Evolutionary conservation across 1,284 basidiomycete genomes (phyloP), one percentile per base, ranked within the genome.

Genomic region (Takashimella koratensis): DNA sequence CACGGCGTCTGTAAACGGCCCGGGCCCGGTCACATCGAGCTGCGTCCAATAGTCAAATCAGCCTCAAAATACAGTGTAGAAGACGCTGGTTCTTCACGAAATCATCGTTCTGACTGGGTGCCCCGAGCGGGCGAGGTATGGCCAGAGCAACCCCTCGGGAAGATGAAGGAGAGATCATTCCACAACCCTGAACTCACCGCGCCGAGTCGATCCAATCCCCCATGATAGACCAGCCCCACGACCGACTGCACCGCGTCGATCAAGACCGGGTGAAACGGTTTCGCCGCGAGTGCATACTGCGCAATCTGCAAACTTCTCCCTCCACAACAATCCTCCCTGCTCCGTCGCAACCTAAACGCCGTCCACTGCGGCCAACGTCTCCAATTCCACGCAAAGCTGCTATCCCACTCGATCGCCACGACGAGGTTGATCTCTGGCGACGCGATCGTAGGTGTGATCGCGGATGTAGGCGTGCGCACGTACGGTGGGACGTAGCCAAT

Each of bases 1-100:
- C 4, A 69, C 59, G 4, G 67, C 62, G 42, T 71, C 69, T 22
- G 66, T 58, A 43, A 64, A 67, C 2, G 63, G 61, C 11, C 68
- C 68, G 4, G 64, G 59, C 4, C 67, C 68, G 4, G 60, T 67
- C 20, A 67, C 44, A 20, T 66, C 62, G 12, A 65, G 42, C 63
- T 65, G 47, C 3, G 21, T 49, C 13, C 24, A 44, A 48, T n/a
- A 43, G 39, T 21, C n/a, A n/a, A n/a, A n/a, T n/a, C n/a, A n/a
- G n/a, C n/a, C n/a, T n/a, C n/a, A n/a, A n/a, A n/a, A n/a, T n/a
- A n/a, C n/a, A n/a, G n/a, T n/a, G n/a, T n/a, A n/a, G n/a, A n/a
- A n/a, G n/a, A n/a, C n/a, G n/a, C n/a, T n/a, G n/a, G n/a, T n/a
- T n/a, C n/a, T n/a, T n/a, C n/a, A n/a, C n/a, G n/a, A n/a, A n/a